Percentiles rank a stretch among this genome's conserved stretches.
Conservation (phyloP, 805 yeast species). For the Kazachstania kunashirensis region DNA sequence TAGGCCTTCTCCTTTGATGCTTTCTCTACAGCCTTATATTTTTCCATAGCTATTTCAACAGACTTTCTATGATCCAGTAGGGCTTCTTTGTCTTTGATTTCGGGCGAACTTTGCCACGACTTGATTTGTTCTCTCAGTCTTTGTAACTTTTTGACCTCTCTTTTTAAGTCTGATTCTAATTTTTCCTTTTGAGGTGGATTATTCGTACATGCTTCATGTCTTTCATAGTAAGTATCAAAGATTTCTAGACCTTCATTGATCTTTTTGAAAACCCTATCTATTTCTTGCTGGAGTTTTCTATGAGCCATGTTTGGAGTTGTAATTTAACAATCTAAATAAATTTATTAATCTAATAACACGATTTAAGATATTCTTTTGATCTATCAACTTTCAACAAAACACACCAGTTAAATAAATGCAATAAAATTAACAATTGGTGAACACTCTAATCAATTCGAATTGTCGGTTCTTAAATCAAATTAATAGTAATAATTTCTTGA, state of each 20-base stretch:
- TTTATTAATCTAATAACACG: too few species aligned
- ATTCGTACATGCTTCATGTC: constrained; percentile 63
- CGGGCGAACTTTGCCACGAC: constrained; percentile 86
- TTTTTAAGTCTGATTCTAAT: constrained; percentile 81
- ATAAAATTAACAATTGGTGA: too few species aligned
- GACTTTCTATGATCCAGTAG: constrained; percentile 66
- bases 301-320: too few species aligned
- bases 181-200: constrained; percentile 89
- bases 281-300: constrained; percentile 52
- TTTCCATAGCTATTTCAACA: constrained; percentile 81
- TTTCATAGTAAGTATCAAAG: constrained; percentile 80
- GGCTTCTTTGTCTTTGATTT: constrained; percentile 81
- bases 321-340: too few species aligned
- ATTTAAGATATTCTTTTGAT: too few species aligned
- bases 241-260: constrained; percentile 83
- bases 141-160: constrained; percentile 91
- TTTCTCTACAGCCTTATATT: constrained; percentile 90
- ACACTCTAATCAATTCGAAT: too few species aligned
- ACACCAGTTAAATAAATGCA: too few species aligned
- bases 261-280: constrained; percentile 80
- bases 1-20: constrained; percentile 90
- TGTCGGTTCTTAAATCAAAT: too few species aligned
- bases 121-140: constrained; percentile 90
- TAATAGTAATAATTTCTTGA: too few species aligned
- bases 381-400: too few species aligned